Evolutionary conservation across 1,284 basidiomycete genomes (phyloP).

Genomic region (Ganoderma lingzhi): DNA sequence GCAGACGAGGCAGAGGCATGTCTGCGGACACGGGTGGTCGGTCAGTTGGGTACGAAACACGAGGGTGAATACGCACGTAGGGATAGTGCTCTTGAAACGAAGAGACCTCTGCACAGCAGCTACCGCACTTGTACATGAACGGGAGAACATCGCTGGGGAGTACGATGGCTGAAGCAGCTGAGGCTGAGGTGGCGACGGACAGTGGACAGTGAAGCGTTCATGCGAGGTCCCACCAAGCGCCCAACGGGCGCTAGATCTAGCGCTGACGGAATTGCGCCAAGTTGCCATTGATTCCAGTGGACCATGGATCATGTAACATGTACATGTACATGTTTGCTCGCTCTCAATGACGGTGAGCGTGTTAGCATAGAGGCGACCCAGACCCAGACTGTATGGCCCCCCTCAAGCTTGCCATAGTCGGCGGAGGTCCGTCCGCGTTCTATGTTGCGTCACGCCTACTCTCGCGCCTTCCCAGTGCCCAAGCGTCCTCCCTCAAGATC

Average conservation of each 20-base stretch:
- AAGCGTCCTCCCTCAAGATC: conserved; percentile 61
- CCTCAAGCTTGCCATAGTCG: conserved; percentile 82
- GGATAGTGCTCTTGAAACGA: conserved; percentile 22
- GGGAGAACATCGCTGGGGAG: conserved; percentile 23
- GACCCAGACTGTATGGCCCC: conserved; percentile 18
- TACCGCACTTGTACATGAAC: conserved; percentile 18
- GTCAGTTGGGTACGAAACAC: not conserved
- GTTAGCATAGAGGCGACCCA: not conserved
- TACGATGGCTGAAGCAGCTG: not conserved
- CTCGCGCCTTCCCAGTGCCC: conserved; percentile 60
- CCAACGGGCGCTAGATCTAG: too few species aligned
- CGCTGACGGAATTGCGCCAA: not conserved
- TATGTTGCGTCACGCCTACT: conserved; percentile 90
- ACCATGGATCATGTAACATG: too few species aligned
- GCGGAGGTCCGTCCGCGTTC: conserved; percentile 94
- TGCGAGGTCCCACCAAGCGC: too few species aligned
- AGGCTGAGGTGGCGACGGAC: too few species aligned
- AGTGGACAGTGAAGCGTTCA: too few species aligned
- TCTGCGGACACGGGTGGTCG: conserved; percentile 1
- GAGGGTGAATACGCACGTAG: conserved; percentile 18
- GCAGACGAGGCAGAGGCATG: conserved; percentile 19
- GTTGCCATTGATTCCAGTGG: too few species aligned
- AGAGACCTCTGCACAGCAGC: conserved; percentile 17
- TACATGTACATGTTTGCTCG: not conserved
- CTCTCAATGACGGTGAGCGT: not conserved